These are phyloP conservation scores for Trichoderma sp. DNA, from an alignment of 2,329 filamentous ascomycete species.

Conservation along the genomic window DNA sequence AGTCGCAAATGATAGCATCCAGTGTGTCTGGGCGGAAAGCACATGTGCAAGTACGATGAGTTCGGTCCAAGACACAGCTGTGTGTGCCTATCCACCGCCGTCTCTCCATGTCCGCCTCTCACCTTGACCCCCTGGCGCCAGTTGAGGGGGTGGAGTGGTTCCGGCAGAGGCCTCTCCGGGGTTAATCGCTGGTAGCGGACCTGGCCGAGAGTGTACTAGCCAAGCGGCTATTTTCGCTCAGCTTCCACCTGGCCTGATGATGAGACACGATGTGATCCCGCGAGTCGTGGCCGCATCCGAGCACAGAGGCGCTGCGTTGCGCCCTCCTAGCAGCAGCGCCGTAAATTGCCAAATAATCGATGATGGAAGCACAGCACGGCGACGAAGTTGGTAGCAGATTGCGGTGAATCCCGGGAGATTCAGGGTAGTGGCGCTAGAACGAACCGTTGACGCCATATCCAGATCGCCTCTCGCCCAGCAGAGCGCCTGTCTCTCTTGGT, in stretches of 20 bases:
- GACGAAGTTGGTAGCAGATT: not conserved
- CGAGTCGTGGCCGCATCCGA: not conserved
- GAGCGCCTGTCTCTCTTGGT: not conserved
- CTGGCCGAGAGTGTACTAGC: slow-evolving; percentile 1
- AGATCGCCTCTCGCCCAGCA: not conserved
- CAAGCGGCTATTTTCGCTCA: not conserved
- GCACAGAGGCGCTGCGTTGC: not conserved
- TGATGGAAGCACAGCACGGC: not conserved
- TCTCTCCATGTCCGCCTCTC: not conserved
- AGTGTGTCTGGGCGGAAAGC: slow-evolving; percentile 7
- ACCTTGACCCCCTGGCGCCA: slow-evolving; percentile 8
- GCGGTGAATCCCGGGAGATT: not conserved
- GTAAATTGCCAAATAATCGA: not conserved
- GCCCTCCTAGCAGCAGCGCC: not conserved
- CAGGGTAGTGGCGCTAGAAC: not conserved
- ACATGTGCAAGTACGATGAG: slow-evolving; percentile 18
- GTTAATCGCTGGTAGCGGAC: not conserved
- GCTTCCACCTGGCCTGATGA: not conserved
- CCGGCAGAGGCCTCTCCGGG: slow-evolving; percentile 10
- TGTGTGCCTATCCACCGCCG: not conserved
- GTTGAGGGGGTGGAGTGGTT: slow-evolving; percentile 12
- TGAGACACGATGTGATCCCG: not conserved
- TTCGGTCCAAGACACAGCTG: not conserved
- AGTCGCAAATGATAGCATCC: not conserved
- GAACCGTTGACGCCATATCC: not conserved